A percentile compares a stretch with the other conserved stretches of the same genome.
phyloP scores from a whole-genome alignment of 192 early-diverging fungal species.

The Backusella mclennaniae region DNA sequence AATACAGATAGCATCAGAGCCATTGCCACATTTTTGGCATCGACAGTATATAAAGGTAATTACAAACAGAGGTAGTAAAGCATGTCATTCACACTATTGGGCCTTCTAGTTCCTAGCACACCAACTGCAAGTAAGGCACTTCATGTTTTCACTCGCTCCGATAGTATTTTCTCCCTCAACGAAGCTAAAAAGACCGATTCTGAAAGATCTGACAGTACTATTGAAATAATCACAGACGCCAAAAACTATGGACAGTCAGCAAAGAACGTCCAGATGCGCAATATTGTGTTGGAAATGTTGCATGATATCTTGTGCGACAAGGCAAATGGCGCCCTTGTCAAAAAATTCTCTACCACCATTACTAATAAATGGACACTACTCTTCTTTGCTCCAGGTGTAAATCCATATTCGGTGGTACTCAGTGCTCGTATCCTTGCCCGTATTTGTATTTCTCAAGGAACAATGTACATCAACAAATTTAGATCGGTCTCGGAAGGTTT shows the following conservation, averaged over 20 bases:
- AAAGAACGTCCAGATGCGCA: slow-evolving; percentile 25
- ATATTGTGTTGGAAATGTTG: slow-evolving; percentile 63
- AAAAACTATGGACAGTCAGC: background rate
- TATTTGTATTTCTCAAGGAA: slow-evolving; percentile 46
- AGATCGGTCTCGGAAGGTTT: slow-evolving; percentile 52
- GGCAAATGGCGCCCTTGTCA: slow-evolving; percentile 38
- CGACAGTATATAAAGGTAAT: slow-evolving; percentile 55
- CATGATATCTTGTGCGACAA: slow-evolving; percentile 57
- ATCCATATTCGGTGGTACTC: slow-evolving; percentile 53
- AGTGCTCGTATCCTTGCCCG: slow-evolving; percentile 50
- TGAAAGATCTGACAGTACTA: background rate
- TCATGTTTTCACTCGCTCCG: background rate
- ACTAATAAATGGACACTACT: slow-evolving; percentile 65
- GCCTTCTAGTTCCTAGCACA: slow-evolving; percentile 3
- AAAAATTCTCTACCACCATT: slow-evolving; percentile 53
- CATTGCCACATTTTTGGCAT: slow-evolving; percentile 63
- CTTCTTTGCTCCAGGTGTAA: slow-evolving; percentile 50
- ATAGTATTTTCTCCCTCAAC: background rate
- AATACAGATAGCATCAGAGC: slow-evolving; percentile 56
- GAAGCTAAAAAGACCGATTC: background rate
- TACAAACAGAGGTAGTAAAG: background rate
- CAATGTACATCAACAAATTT: slow-evolving; percentile 48
- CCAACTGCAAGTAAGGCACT: background rate
- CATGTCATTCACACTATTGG: background rate
- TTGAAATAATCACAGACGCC: background rate